These are phyloP conservation scores for Russula lepida DNA, from an alignment of 768 basidiomycete species.

Conservation along the genomic window DNA sequence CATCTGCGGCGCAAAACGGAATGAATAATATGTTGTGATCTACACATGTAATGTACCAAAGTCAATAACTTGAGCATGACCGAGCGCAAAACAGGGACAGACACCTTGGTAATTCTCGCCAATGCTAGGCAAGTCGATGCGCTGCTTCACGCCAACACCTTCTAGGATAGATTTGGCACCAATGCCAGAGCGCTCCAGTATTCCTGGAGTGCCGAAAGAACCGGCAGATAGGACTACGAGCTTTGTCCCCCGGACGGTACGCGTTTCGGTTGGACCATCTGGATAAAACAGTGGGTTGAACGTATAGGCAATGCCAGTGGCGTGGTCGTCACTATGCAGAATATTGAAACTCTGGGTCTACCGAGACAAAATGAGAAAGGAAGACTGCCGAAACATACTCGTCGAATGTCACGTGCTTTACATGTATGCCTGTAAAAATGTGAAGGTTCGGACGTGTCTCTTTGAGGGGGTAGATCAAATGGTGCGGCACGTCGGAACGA, in stretches of 20 bases:
- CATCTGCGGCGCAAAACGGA: constrained; percentile 16
- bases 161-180: constrained; percentile 29
- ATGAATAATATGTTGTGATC: constrained; percentile 16
- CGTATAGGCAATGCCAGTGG: constrained; percentile 33
- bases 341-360: not conserved
- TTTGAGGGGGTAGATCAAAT: constrained; percentile 30
- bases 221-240: constrained; percentile 36
- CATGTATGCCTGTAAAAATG: constrained; percentile 28
- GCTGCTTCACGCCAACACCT: constrained; percentile 24
- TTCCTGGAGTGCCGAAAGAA: constrained; percentile 37
- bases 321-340: constrained; percentile 27
- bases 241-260: constrained; percentile 26
- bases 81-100: not conserved
- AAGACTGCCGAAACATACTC: constrained; percentile 22
- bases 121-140: constrained; percentile 35
- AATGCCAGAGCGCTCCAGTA: constrained; percentile 48
- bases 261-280: constrained; percentile 2
- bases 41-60: not conserved
- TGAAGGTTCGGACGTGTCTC: constrained; percentile 28
- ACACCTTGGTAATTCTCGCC: constrained; percentile 39
- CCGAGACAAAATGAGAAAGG: not conserved
- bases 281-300: constrained; percentile 26
- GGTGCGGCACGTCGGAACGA: constrained; percentile 47
- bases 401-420: constrained; percentile 31
- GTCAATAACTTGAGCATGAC: constrained; percentile 2